These are phyloP conservation scores for Nicotiana benthamiana DNA, from an alignment of 257 asterid genomes.

Conservation along the genomic window DNA sequence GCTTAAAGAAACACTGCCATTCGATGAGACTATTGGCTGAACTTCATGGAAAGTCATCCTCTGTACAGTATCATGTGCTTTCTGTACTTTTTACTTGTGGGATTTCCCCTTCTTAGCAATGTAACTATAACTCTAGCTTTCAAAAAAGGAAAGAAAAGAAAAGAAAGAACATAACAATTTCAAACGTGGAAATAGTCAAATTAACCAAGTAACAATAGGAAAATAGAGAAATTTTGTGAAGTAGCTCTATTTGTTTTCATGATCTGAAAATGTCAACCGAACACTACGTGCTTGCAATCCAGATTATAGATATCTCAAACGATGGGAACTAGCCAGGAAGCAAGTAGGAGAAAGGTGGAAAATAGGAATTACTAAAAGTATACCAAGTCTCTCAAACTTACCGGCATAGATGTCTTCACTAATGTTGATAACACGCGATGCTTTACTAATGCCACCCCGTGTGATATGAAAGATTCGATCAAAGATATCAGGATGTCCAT, in stretches of 20 bases:
- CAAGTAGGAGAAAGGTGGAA: not conserved
- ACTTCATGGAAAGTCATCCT: not conserved
- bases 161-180: not conserved
- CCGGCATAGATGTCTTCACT: slow-evolving; percentile 98
- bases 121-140: not conserved
- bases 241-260: not conserved
- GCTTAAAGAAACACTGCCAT: not conserved
- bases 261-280: not conserved
- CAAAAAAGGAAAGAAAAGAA: not conserved
- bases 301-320: not conserved
- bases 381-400: slow-evolving; percentile 17
- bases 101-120: not conserved
- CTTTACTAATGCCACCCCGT: slow-evolving; percentile 97
- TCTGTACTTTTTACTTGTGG: not conserved
- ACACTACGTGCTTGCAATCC: not conserved
- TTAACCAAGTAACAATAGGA: not conserved
- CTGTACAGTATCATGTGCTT: not conserved
- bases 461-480: slow-evolving; percentile 92
- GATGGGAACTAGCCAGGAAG: not conserved
- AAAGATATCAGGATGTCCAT: slow-evolving; percentile 98
- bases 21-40: not conserved
- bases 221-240: not conserved
- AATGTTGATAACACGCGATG: slow-evolving; percentile 92
- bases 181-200: not conserved
- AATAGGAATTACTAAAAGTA: not conserved